Percentiles rank a stretch among this genome's conserved stretches.
Evolutionary conservation across 768 basidiomycete species (phyloP).

Genomic region (Gloeostereum incarnatum): DNA sequence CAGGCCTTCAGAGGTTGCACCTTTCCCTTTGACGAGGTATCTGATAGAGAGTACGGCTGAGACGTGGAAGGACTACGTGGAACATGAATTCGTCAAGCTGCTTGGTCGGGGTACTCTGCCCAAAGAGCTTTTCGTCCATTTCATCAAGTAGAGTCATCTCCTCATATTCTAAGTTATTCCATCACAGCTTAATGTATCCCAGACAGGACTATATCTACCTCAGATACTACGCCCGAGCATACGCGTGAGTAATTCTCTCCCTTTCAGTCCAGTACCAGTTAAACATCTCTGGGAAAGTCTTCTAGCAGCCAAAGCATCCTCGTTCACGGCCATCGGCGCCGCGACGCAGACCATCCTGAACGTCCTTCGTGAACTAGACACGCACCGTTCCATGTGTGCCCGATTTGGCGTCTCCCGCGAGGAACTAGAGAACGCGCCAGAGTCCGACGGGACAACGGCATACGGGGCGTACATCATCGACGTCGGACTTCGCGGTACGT

Average conservation of each 20-base stretch:
- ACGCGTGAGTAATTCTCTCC: conserved; percentile 36
- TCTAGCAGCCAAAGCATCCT: conserved; percentile 67
- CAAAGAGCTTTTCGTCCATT: conserved; percentile 64
- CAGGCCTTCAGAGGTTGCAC: conserved; percentile 37
- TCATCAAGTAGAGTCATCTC: conserved; percentile 66
- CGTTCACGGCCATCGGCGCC: conserved; percentile 50
- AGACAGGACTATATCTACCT: conserved; percentile 81
- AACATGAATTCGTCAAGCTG: conserved; percentile 77
- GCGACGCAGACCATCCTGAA: conserved; percentile 57
- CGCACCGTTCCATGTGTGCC: conserved; percentile 65
- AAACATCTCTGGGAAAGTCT: conserved; percentile 30
- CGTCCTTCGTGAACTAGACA: conserved; percentile 59
- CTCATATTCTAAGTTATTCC: background rate
- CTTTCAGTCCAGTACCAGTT: background rate
- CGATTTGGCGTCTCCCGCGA: conserved; percentile 56
- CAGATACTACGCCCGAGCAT: conserved; percentile 79
- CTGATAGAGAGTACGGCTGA: conserved; percentile 48
- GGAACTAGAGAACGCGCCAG: conserved; percentile 53
- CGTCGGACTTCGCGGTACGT: conserved; percentile 55
- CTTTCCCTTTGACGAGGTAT: conserved; percentile 54
- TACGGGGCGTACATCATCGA: conserved; percentile 87
- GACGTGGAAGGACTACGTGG: conserved; percentile 66
- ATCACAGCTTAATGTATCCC: background rate
- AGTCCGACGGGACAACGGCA: conserved; percentile 67
- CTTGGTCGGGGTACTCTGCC: conserved; percentile 68